A percentile compares a stretch with the other conserved stretches of the same genome.
Evolutionary conservation across 2,329 filamentous ascomycete genomes (phyloP).

Genomic region (Ophiostoma angusticollis): DNA sequence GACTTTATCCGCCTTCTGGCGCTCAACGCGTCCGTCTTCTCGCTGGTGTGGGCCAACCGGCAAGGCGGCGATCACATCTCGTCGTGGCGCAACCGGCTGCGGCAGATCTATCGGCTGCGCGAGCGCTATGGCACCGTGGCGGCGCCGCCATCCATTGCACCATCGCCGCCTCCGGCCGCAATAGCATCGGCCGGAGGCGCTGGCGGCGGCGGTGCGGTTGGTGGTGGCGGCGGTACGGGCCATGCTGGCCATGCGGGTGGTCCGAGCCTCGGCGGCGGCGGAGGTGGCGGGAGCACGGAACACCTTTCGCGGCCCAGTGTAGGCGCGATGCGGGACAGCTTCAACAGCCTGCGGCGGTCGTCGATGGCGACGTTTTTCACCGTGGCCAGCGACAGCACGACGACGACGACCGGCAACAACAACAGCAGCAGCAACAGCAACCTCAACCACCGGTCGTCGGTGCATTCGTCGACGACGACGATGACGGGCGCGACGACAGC

Average conservation of each 20-base stretch:
- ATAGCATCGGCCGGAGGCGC: constrained; percentile 14
- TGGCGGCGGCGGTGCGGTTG: not conserved
- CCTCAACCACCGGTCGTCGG: constrained; percentile 49
- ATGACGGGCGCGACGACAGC: not conserved
- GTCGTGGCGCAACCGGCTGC: constrained; percentile 76
- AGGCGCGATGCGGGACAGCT: constrained; percentile 45
- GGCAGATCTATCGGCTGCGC: constrained; percentile 71
- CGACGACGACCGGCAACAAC: too few relatives aligned
- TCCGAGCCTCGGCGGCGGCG: not conserved
- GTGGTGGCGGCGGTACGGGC: not conserved
- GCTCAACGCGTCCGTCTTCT: constrained; percentile 88
- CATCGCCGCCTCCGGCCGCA: constrained; percentile 21
- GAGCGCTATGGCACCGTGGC: constrained; percentile 47
- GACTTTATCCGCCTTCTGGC: constrained; percentile 79
- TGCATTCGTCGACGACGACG: constrained; percentile 39
- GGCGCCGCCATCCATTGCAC: constrained; percentile 14
- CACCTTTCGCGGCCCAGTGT: constrained; percentile 13
- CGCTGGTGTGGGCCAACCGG: constrained; percentile 71
- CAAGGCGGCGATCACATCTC: constrained; percentile 73
- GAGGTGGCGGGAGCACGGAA: constrained; percentile 3
- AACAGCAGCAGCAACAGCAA: too few relatives aligned
- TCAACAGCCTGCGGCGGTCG: constrained; percentile 47
- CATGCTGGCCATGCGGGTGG: not conserved
- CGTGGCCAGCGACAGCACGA: constrained; percentile 41
- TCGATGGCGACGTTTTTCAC: constrained; percentile 54